A percentile compares a stretch with the other conserved stretches of the same genome.
phyloP scores from a whole-genome alignment of 345 rosid species.

The Mercurialis annua region DNA sequence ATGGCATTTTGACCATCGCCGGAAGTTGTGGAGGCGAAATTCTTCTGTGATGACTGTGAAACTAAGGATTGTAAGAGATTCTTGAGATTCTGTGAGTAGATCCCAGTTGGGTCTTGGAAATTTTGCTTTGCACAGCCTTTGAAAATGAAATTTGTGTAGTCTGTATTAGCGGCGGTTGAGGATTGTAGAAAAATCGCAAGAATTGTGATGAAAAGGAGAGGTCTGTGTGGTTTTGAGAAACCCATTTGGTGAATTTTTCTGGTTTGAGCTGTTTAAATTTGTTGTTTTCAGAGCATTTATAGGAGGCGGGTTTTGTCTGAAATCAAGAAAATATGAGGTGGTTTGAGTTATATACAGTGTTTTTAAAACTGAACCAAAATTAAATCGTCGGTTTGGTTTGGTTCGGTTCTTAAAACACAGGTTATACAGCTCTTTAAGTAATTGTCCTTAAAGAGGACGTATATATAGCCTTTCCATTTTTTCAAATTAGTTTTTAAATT shows the following conservation, averaged over 20 bases:
- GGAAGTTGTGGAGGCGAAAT: slow-evolving; percentile 42
- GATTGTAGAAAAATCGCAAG: slow-evolving; percentile 4
- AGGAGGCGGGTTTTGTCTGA: slow-evolving; percentile 15
- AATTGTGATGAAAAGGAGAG: slow-evolving; percentile 22
- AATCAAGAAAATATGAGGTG: not conserved
- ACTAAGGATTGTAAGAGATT: slow-evolving; percentile 47
- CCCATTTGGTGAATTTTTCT: slow-evolving; percentile 21
- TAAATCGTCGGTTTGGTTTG: too few relatives aligned
- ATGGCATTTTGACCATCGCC: slow-evolving; percentile 57
- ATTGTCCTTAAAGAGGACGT: slow-evolving; percentile 8
- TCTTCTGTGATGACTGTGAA: slow-evolving; percentile 52
- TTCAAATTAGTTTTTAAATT: too few relatives aligned
- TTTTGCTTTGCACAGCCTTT: slow-evolving; percentile 75
- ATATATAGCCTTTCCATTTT: too few relatives aligned
- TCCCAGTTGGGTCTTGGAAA: slow-evolving; percentile 56
- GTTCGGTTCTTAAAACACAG: too few relatives aligned
- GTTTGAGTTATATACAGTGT: slow-evolving; percentile 3
- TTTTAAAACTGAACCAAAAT: too few relatives aligned
- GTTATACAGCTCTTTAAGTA: slow-evolving; percentile 3
- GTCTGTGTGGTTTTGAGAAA: slow-evolving; percentile 16
- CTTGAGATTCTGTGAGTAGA: slow-evolving; percentile 58
- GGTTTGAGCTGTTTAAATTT: slow-evolving; percentile 17
- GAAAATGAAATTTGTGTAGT: slow-evolving; percentile 50
- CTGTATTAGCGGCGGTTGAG: slow-evolving; percentile 31
- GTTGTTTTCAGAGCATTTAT: not conserved